phyloP scores from a whole-genome alignment of 768 basidiomycete genomes.

The Amanita rimosa region DNA sequence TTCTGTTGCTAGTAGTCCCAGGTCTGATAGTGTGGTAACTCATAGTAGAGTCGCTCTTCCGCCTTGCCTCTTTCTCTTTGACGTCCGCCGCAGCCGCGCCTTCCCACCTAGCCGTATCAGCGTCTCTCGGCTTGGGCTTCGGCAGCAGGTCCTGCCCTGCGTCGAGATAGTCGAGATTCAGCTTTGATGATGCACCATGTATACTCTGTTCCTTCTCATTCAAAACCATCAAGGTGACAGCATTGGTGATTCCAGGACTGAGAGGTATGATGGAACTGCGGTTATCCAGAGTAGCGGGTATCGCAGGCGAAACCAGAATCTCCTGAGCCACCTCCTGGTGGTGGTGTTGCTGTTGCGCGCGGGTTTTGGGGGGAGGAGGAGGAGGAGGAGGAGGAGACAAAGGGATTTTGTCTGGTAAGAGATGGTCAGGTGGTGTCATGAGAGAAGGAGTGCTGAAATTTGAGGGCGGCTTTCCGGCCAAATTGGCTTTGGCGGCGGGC shows the following conservation, averaged over 20 bases:
- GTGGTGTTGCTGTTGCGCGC: slow-evolving; percentile 12
- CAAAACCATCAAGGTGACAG: slow-evolving; percentile 41
- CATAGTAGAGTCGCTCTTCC: slow-evolving; percentile 78
- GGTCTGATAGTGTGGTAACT: slow-evolving; percentile 65
- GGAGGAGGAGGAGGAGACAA: slow-evolving; percentile 13
- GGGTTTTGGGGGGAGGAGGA: slow-evolving; percentile 29
- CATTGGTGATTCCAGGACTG: slow-evolving; percentile 46
- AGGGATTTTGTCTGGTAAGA: no score
- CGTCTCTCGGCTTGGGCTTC: slow-evolving; percentile 9
- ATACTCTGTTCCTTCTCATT: slow-evolving; percentile 13
- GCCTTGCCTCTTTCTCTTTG: slow-evolving; percentile 73
- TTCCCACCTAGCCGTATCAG: slow-evolving; percentile 12
- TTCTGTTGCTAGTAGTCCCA: slow-evolving; percentile 30
- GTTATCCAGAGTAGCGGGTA: slow-evolving; percentile 18
- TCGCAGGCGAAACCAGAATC: neutral
- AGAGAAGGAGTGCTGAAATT: slow-evolving; percentile 3
- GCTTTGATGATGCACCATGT: slow-evolving; percentile 8
- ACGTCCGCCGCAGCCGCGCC: slow-evolving; percentile 16
- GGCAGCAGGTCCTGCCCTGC: slow-evolving; percentile 12
- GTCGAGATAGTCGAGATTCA: slow-evolving; percentile 6
- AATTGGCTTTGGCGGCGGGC: neutral
- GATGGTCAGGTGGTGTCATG: slow-evolving; percentile 4
- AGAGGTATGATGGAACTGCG: slow-evolving; percentile 42
- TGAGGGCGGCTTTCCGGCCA: neutral
- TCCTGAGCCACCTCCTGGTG: slow-evolving; percentile 9